Percentiles rank a stretch among this genome's conserved stretches.
Conservation (phyloP, 2,329 filamentous ascomycete genomes). For the Pseudomassariella vexata region DNA sequence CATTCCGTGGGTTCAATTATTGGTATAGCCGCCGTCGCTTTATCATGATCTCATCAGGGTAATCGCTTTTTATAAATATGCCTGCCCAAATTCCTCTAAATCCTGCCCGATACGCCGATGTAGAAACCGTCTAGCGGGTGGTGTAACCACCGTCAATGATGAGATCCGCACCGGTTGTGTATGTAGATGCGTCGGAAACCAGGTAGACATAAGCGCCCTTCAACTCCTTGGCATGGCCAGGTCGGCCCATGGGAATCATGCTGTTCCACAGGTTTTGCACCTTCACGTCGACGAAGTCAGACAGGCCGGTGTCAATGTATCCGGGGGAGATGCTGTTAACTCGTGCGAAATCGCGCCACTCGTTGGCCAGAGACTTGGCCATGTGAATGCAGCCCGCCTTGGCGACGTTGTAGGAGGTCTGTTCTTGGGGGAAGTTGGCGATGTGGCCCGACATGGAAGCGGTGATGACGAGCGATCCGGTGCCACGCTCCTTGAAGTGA, state of each 20-base stretch:
- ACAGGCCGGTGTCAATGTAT: slow-evolving; percentile 42
- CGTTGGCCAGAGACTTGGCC: slow-evolving; percentile 42
- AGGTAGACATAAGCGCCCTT: slow-evolving; percentile 65
- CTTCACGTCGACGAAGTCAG: slow-evolving; percentile 35
- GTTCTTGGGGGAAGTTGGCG: slow-evolving; percentile 60
- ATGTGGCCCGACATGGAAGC: slow-evolving; percentile 62
- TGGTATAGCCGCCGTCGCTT: no score
- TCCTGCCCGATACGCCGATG: no score
- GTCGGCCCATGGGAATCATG: slow-evolving; percentile 37
- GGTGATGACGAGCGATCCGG: slow-evolving; percentile 58
- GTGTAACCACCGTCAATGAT: slow-evolving; percentile 43
- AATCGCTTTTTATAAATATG: no score
- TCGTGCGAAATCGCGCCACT: slow-evolving; percentile 59
- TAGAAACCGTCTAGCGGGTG: slow-evolving; percentile 20
- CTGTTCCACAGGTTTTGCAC: slow-evolving; percentile 24
- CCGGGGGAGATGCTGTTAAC: slow-evolving; percentile 58
- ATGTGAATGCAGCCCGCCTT: slow-evolving; percentile 43
- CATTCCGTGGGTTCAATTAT: no score
- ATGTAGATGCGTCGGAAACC: slow-evolving; percentile 60
- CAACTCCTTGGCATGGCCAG: slow-evolving; percentile 59
- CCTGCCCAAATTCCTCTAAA: background rate
- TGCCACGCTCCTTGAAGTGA: slow-evolving; percentile 55
- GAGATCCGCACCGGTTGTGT: slow-evolving; percentile 53
- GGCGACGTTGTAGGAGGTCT: slow-evolving; percentile 56
- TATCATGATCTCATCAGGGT: no score